phyloP scores from a whole-genome alignment of 1,284 basidiomycete genomes.

The Tylopilus sp. region DNA sequence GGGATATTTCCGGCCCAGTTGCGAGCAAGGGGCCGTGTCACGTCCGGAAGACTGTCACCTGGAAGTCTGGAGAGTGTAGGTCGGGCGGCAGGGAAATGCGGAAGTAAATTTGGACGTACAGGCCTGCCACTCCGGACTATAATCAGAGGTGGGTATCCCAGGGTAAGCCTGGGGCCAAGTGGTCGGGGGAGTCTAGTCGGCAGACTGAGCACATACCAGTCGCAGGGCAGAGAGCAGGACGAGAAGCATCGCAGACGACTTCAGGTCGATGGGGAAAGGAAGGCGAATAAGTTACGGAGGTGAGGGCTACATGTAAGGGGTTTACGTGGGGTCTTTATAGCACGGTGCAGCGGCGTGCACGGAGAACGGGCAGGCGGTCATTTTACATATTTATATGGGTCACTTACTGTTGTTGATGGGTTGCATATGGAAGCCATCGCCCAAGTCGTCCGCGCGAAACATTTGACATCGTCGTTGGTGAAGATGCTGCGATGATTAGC shows the following conservation, averaged over 20 bases:
- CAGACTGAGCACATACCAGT: constrained; percentile 35
- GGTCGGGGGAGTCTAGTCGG: constrained; percentile 33
- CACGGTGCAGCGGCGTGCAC: not conserved
- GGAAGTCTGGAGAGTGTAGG: constrained; percentile 55
- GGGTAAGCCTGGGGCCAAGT: constrained; percentile 48
- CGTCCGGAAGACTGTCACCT: constrained; percentile 72
- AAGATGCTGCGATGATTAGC: no score
- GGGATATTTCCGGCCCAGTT: constrained; percentile 77
- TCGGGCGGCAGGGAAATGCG: not conserved
- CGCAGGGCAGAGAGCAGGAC: constrained; percentile 12
- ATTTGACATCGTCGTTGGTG: no score
- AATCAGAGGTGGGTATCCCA: constrained; percentile 53
- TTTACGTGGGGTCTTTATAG: constrained; percentile 22
- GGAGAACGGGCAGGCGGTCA: not conserved
- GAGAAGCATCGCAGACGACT: constrained; percentile 19
- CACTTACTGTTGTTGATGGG: not conserved
- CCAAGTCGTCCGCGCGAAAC: not conserved
- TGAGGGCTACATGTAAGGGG: not conserved
- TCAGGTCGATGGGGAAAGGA: constrained; percentile 32
- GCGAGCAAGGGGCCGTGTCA: constrained; percentile 66
- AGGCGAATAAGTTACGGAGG: constrained; percentile 11
- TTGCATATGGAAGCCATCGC: not conserved
- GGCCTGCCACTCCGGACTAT: constrained; percentile 69
- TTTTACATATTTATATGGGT: constrained; percentile 2
- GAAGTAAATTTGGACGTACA: constrained; percentile 53